A percentile compares a stretch with the other conserved stretches of the same genome.
These are phyloP conservation scores for Daldinia loculata DNA, from an alignment of 495 filamentous ascomycete species.

Conservation along the genomic window DNA sequence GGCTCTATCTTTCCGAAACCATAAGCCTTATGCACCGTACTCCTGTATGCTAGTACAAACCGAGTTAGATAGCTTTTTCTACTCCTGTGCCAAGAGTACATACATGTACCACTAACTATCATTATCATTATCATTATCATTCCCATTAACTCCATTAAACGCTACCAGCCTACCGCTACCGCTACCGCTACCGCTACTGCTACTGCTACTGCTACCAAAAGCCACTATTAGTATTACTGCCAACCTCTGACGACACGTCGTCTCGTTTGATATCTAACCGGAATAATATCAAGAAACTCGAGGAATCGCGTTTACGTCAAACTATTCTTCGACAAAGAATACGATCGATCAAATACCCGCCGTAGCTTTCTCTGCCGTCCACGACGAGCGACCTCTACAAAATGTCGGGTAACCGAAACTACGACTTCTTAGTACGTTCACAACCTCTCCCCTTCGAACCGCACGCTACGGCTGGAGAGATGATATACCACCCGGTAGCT, in stretches of 20 bases:
- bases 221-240: constrained; percentile 14
- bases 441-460: constrained; percentile 22
- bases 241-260: constrained; percentile 42
- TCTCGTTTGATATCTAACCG: constrained; percentile 19
- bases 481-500: not conserved
- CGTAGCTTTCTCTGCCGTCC: constrained; percentile 24
- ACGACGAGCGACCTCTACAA: constrained; percentile 46
- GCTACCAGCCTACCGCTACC: constrained; percentile 15
- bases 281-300: constrained; percentile 13
- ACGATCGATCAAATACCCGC: constrained; percentile 15
- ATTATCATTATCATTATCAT: constrained; percentile 2
- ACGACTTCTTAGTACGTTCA: constrained; percentile 89
- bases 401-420: constrained; percentile 98
- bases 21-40: not conserved
- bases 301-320: constrained; percentile 9
- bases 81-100: constrained; percentile 36
- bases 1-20: constrained; percentile 17
- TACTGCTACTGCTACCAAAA: too few species aligned
- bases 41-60: constrained; percentile 36
- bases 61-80: constrained; percentile 38
- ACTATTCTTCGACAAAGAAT: constrained; percentile 7
- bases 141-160: constrained; percentile 9
- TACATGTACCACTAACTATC: constrained; percentile 27
- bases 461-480: constrained; percentile 11
- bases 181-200: constrained; percentile 15